Base-by-base conservation (phyloP, 2,329 filamentous ascomycete species). In the Aspergillus pseudotamarii region DNA sequence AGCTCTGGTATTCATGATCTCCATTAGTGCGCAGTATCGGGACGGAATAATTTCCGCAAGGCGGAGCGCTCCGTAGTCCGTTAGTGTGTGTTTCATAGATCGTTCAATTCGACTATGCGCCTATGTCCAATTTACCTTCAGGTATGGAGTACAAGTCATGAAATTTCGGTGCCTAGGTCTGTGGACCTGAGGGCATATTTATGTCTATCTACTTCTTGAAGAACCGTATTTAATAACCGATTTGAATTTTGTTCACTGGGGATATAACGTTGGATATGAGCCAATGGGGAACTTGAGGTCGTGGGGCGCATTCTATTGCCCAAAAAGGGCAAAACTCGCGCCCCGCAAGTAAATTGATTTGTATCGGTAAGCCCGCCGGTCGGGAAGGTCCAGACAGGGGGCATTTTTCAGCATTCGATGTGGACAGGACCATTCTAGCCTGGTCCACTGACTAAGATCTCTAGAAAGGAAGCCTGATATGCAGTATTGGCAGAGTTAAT, bases 371-470 rank as follows among this genome's bases (percentile, higher is more conserved):
- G n/a, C 12, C 16, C 32, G 16, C 26, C 8, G 46, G 46, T 16
- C 45, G n/a, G 59, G 54, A 45, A 41, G 59, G 59, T 53, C 60
- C 45, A 58, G 60, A 43, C 55, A 46, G 21, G 19, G 16, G 11
- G 19, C 32, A n/a, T 19, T 41, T 54, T 46, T 57, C 48, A 62
- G 60, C 26, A 43, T 51, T 55, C 36, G 10, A 23, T 16, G 43
- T 50, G 45, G 19, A 43, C 59, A 57, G 53, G 48, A 32, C n/a
- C 46, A 32, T 51, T 62, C 64, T 64, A 58, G 64, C 59, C 64
- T 45, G 48, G 55, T 65, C 66, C 53, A 64, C 41, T 67, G 62
- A 68, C 61, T 64, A 68, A 65, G 50, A 59, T 26, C 12, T 60
- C 23, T 16, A 2, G 41, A 23, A 23, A 28, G 21, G 21, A 16